Conservation (phyloP, 352 stramenopile genomes). For the Phytophthora cactorum region DNA sequence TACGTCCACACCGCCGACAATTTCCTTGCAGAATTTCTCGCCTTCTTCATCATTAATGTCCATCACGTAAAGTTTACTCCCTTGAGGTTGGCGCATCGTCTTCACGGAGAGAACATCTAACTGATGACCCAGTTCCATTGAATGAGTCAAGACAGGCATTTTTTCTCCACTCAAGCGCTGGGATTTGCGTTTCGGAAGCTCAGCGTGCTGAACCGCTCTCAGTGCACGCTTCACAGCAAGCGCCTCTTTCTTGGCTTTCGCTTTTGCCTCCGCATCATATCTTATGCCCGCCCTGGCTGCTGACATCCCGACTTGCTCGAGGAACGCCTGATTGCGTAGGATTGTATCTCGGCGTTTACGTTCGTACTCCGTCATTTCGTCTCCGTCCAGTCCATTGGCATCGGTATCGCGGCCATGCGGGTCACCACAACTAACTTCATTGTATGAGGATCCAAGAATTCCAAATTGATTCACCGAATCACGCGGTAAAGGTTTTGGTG, state of each 20-base stretch:
- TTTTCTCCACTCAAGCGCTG: constrained; percentile 35
- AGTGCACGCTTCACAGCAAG: constrained; percentile 5
- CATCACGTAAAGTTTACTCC: constrained; percentile 6
- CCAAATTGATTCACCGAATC: background rate
- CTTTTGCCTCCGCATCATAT: background rate
- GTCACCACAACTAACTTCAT: background rate
- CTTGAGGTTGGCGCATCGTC: background rate
- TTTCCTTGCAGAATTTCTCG: constrained; percentile 37
- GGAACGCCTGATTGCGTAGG: constrained; percentile 72
- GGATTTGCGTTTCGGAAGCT: constrained; percentile 51
- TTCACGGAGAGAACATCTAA: constrained; percentile 9
- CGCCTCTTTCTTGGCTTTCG: constrained; percentile 19
- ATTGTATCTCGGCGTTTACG: constrained; percentile 73
- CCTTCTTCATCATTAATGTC: constrained; percentile 23
- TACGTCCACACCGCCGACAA: constrained; percentile 14
- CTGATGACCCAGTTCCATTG: constrained; percentile 1
- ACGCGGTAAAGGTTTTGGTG: background rate
- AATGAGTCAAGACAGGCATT: background rate
- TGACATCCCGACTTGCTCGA: constrained; percentile 68
- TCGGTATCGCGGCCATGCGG: background rate
- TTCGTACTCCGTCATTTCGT: constrained; percentile 60
- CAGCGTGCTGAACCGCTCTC: background rate
- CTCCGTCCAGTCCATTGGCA: background rate
- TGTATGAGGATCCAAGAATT: background rate
- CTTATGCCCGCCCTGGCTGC: constrained; percentile 50